phyloP scores from a whole-genome alignment of 345 rosid genomes.

The Salix dunnii region DNA sequence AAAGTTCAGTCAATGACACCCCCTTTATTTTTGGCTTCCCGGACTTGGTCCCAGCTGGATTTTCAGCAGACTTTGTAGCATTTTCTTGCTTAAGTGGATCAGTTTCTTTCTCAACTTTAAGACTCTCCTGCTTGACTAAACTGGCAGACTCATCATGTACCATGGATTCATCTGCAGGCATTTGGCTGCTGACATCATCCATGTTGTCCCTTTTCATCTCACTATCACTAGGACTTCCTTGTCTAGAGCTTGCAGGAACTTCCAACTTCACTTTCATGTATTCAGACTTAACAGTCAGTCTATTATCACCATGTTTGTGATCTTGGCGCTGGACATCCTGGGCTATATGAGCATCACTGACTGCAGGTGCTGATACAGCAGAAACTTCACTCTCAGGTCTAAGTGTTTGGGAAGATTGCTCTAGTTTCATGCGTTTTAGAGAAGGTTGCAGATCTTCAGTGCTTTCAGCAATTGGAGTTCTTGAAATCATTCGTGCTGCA shows the following conservation, averaged over 20 bases:
- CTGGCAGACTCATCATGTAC: slow-evolving; percentile 29
- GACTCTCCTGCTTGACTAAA: slow-evolving; percentile 43
- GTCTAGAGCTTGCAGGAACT: slow-evolving; percentile 45
- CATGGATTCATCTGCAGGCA: slow-evolving; percentile 41
- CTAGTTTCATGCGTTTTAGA: slow-evolving; percentile 75
- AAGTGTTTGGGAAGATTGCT: slow-evolving; percentile 51
- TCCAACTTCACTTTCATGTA: slow-evolving; percentile 57
- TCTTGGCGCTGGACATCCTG: slow-evolving; percentile 51
- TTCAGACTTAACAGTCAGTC: slow-evolving; percentile 48
- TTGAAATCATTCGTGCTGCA: slow-evolving; percentile 40
- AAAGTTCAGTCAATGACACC: slow-evolving; percentile 88
- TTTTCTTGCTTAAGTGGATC: slow-evolving; percentile 57
- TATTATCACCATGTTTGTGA: slow-evolving; percentile 37
- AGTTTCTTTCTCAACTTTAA: slow-evolving; percentile 50
- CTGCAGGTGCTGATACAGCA: slow-evolving; percentile 35
- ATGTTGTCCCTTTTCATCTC: slow-evolving; percentile 46
- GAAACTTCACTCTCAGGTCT: slow-evolving; percentile 43
- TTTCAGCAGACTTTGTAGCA: slow-evolving; percentile 41
- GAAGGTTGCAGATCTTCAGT: slow-evolving; percentile 65
- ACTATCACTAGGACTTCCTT: slow-evolving; percentile 41
- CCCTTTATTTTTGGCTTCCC: slow-evolving; percentile 96
- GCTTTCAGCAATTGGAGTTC: slow-evolving; percentile 41
- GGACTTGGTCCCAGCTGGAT: slow-evolving; percentile 48
- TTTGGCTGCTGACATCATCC: slow-evolving; percentile 46
- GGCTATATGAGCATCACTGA: slow-evolving; percentile 35